Evolutionary conservation across 1,284 basidiomycete genomes (phyloP).

Genomic region (Fomitiporia mediterranea): DNA sequence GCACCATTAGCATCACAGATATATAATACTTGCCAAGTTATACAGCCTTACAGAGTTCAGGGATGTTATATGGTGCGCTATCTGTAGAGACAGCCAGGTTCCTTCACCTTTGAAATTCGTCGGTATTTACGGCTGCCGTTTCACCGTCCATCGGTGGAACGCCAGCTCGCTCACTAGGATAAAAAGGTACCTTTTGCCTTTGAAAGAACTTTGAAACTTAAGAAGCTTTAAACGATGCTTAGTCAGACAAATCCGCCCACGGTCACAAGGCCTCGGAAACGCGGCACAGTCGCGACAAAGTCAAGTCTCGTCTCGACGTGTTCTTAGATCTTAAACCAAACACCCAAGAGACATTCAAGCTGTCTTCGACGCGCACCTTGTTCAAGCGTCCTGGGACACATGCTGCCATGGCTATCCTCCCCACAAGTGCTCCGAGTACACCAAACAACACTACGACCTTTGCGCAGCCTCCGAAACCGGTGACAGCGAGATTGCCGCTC

Average conservation of each 20-base stretch:
- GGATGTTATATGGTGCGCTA: too few species aligned
- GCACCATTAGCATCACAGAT: too few species aligned
- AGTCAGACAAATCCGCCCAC: background rate
- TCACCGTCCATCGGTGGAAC: too few species aligned
- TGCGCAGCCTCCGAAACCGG: conserved; percentile 31
- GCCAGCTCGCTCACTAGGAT: too few species aligned
- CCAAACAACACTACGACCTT: conserved; percentile 30
- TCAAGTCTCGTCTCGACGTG: too few species aligned
- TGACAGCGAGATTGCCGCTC: conserved; percentile 61
- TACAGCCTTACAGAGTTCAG: too few species aligned
- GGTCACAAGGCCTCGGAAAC: background rate
- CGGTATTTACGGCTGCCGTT: too few species aligned
- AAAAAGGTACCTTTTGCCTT: too few species aligned
- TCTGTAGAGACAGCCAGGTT: too few species aligned
- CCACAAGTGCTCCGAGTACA: conserved; percentile 41
- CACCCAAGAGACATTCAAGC: conserved; percentile 23
- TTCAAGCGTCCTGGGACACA: conserved; percentile 38
- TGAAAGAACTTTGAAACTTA: too few species aligned
- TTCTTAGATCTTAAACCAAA: background rate
- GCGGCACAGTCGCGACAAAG: background rate
- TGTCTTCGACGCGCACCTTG: conserved; percentile 34
- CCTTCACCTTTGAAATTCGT: too few species aligned
- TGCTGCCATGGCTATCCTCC: conserved; percentile 55
- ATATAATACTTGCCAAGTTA: too few species aligned
- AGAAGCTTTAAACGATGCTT: background rate